Conservation (phyloP, 2,329 filamentous ascomycete genomes). For the Didymella keratinophila region DNA sequence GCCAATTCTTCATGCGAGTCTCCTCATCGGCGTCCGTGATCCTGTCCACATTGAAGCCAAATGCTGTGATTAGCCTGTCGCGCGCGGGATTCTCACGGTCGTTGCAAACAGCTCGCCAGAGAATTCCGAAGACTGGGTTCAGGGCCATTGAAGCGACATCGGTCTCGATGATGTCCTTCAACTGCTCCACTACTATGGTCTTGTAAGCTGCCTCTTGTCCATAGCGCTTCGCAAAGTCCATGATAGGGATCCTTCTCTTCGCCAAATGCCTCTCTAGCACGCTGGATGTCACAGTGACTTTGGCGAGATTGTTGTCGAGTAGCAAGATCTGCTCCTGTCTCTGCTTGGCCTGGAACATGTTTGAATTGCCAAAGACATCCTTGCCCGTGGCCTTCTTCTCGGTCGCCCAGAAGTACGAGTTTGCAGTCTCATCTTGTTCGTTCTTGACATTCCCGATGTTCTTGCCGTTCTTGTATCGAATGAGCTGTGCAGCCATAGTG, state of each 20-base stretch:
- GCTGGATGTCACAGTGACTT: constrained; percentile 23
- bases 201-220: constrained; percentile 51
- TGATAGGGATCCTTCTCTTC: constrained; percentile 38
- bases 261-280: constrained; percentile 46
- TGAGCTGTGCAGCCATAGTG: constrained; percentile 25
- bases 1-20: constrained; percentile 56
- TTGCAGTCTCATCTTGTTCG: constrained; percentile 26
- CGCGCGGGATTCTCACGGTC: constrained; percentile 55
- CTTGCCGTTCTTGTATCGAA: constrained; percentile 28
- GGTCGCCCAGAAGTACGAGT: constrained; percentile 31
- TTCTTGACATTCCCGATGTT: constrained; percentile 30
- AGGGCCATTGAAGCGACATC: constrained; percentile 57
- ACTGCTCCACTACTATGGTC: constrained; percentile 49
- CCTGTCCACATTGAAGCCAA: constrained; percentile 52
- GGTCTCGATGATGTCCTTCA: constrained; percentile 55
- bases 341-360: neutral
- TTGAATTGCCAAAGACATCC: neutral
- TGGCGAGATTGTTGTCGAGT: constrained; percentile 25
- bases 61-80: constrained; percentile 54
- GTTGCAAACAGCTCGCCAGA: constrained; percentile 61
- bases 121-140: constrained; percentile 60
- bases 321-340: constrained; percentile 3
- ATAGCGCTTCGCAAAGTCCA: constrained; percentile 51
- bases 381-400: neutral
- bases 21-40: constrained; percentile 48